These are phyloP conservation scores for Fusarium sp. DNA, from an alignment of 2,329 filamentous ascomycete species.

Conservation along the genomic window DNA sequence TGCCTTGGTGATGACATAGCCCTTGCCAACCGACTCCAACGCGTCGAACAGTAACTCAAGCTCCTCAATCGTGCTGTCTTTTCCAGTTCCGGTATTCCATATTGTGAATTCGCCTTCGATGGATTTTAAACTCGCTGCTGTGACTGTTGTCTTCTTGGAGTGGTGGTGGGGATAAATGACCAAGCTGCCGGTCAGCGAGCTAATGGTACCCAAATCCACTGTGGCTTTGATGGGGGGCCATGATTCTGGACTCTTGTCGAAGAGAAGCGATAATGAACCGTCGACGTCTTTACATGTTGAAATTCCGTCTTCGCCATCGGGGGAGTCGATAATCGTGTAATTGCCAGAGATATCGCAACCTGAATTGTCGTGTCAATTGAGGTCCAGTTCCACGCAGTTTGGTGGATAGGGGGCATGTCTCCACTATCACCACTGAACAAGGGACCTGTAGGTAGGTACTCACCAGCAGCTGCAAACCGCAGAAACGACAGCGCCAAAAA, in stretches of 20 bases:
- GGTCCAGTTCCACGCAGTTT: not conserved
- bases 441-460: slow-evolving; percentile 1
- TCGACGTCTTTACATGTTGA: slow-evolving; percentile 43
- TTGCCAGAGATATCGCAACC: slow-evolving; percentile 45
- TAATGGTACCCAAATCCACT: slow-evolving; percentile 42
- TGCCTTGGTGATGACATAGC: slow-evolving; percentile 42
- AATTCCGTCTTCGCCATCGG: slow-evolving; percentile 34
- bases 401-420: not conserved
- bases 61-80: slow-evolving; percentile 24
- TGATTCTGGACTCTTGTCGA: slow-evolving; percentile 38
- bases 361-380: slow-evolving; percentile 15
- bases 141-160: slow-evolving; percentile 41
- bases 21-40: slow-evolving; percentile 34
- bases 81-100: slow-evolving; percentile 38
- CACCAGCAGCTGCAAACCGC: slow-evolving; percentile 40
- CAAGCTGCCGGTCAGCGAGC: slow-evolving; percentile 38
- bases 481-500: slow-evolving; percentile 42
- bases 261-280: slow-evolving; percentile 44
- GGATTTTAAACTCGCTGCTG: slow-evolving; percentile 37
- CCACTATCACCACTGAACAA: not conserved
- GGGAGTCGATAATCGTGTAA: slow-evolving; percentile 44
- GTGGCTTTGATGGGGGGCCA: slow-evolving; percentile 42
- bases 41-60: slow-evolving; percentile 37
- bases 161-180: slow-evolving; percentile 43
- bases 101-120: slow-evolving; percentile 41